Conservation (phyloP, 192 early-diverging fungal genomes). For the Podila verticillata region DNA sequence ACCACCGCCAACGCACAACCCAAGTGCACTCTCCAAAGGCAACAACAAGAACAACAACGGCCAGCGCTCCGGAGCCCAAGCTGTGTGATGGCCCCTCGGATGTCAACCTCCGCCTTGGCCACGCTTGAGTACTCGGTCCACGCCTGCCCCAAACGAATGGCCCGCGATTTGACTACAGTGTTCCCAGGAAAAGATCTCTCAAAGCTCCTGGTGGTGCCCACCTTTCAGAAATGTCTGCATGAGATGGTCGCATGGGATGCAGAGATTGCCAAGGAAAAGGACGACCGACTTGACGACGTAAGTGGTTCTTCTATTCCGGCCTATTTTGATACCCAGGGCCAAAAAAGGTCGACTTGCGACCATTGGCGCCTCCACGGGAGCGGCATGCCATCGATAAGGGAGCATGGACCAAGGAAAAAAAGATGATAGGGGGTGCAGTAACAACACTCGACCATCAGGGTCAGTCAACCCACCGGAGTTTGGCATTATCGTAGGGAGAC, state of each 20-base stretch:
- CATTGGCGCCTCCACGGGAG: neutral
- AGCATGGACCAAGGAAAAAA: neutral
- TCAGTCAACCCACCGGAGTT: too few species aligned
- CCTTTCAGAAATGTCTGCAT: conserved; percentile 76
- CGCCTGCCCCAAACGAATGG: conserved; percentile 59
- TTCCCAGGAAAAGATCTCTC: conserved; percentile 69
- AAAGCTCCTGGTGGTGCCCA: conserved; percentile 79
- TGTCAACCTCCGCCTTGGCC: conserved; percentile 27
- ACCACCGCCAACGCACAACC: neutral
- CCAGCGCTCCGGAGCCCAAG: conserved; percentile 3
- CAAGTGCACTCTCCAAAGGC: neutral
- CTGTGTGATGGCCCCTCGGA: conserved; percentile 16
- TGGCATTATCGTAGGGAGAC: too few species aligned
- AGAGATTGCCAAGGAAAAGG: conserved; percentile 81
- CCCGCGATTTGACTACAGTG: conserved; percentile 73
- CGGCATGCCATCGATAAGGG: neutral
- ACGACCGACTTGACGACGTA: conserved; percentile 81
- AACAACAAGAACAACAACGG: conserved; percentile 2
- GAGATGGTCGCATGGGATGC: conserved; percentile 82
- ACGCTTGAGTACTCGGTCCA: conserved; percentile 63
- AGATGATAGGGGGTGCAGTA: neutral
- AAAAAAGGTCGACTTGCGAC: too few species aligned
- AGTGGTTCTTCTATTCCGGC: conserved; percentile 19
- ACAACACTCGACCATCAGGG: too few species aligned
- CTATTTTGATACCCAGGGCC: neutral